Evolutionary conservation across 2,329 filamentous ascomycete genomes (phyloP), one percentile per base, ranked within the genome.

Genomic region (Blastomyces emzantsi): DNA sequence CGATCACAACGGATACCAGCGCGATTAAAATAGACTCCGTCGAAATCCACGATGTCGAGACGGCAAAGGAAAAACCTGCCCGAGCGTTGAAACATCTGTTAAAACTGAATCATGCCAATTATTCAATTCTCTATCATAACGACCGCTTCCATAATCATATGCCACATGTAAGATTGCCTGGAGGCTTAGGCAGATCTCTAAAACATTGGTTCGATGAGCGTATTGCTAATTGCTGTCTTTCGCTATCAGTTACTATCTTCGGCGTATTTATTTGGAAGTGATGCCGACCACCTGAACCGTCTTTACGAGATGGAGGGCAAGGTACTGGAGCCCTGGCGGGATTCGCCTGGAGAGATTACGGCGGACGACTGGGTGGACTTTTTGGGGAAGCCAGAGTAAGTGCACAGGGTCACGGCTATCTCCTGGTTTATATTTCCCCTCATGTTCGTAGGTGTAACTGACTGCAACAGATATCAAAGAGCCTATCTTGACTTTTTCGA

Each of bases 401-500:
- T 71, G 30, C 13, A 45, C 9, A 11, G 19, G 13, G 15, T 30
- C 28, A 17, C n/a, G 19, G 11, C 22, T 28, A 25, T 51, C 22
- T 13, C 22, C 11, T 28, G 8, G 25, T 22, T 28, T 51, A 22
- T 28, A 7, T 15, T 2, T 13, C 19, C 36, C 28, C 8, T 33
- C 25, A 22, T 45, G 52, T 41, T 36, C 8, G 5, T 57, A 36
- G 15, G 7, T 41, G 54, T 39, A 28, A 30, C 19, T 66, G 36
- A 65, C 51, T 51, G 39, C 45, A 43, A 41, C 70, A 85, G 80
- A 66, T 97, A 95, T 72, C 91, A 99, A 76, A 85, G 93, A 65
- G 93, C 92, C 0, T 99, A 88, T 72, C 81, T 99, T 63, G 92
- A 99, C 74, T 97, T 94, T 73, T 97, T 96, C 72, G 94, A 99